Conservation (phyloP, 78 protist genomes). For the Trichosphaerium sp. region DNA sequence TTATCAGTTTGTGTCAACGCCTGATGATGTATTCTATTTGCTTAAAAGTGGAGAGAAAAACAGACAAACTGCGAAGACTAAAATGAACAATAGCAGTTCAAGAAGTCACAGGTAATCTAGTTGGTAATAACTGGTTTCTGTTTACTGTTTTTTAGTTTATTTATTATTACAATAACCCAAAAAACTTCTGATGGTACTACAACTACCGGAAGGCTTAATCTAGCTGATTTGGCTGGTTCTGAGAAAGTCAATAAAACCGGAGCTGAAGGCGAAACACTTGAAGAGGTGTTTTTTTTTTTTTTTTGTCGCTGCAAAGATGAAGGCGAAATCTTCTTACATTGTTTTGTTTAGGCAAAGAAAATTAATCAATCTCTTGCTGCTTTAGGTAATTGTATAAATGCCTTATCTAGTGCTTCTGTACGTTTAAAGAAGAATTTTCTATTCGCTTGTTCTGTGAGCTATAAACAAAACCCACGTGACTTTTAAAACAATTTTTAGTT, state of each 20-base stretch:
- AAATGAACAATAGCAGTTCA: slow-evolving; percentile 42
- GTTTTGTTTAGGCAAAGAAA: no score
- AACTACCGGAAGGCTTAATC: slow-evolving; percentile 30
- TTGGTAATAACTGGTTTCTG: not conserved
- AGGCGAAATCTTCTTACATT: no score
- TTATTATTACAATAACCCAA: slow-evolving; percentile 38
- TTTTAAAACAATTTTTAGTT: slow-evolving; percentile 8
- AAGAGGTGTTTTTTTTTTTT: no score
- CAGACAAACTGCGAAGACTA: slow-evolving; percentile 25
- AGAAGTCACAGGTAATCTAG: slow-evolving; percentile 33
- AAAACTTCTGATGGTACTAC: slow-evolving; percentile 23
- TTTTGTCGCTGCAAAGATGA: no score
- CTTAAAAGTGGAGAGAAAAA: slow-evolving; percentile 21
- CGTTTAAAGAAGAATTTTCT: no score
- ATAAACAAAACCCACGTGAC: slow-evolving; percentile 53
- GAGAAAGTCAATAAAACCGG: slow-evolving; percentile 37
- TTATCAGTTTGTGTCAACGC: not conserved
- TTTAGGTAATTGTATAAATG: slow-evolving; percentile 52
- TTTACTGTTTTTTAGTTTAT: not conserved
- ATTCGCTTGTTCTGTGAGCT: no score
- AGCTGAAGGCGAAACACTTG: slow-evolving; percentile 39
- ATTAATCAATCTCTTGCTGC: slow-evolving; percentile 58
- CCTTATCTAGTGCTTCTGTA: slow-evolving; percentile 43
- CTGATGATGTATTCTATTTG: not conserved
- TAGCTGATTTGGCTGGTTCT: slow-evolving; percentile 68